A percentile compares a stretch with the other conserved stretches of the same genome.
These are phyloP conservation scores for Trebouxia sp. DNA, from an alignment of 139 green algal genomes.

Conservation along the genomic window DNA sequence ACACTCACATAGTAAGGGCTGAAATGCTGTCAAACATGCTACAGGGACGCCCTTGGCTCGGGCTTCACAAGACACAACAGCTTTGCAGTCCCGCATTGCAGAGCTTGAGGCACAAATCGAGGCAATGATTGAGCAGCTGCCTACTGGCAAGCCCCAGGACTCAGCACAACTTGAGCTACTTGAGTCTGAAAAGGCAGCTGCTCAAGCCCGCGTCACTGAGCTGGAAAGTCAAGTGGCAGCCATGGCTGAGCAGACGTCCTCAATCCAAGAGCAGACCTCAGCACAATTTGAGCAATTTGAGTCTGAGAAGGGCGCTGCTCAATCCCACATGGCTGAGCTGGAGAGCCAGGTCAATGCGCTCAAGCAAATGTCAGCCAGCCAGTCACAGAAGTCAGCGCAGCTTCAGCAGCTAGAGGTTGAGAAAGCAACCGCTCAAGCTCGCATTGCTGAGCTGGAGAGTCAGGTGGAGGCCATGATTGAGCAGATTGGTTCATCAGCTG, in stretches of 20 bases:
- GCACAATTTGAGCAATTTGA: background rate
- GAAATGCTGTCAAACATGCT: too few relatives aligned
- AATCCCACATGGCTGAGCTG: conserved; percentile 15
- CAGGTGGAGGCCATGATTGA: conserved; percentile 26
- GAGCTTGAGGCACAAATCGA: conserved; percentile 13
- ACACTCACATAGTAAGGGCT: too few relatives aligned
- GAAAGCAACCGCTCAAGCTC: background rate
- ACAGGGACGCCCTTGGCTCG: too few relatives aligned
- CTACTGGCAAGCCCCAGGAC: background rate
- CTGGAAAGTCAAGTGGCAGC: too few relatives aligned
- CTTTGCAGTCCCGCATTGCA: background rate
- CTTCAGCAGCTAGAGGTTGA: background rate
- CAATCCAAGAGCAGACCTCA: too few relatives aligned
- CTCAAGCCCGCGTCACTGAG: background rate
- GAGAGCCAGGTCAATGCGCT: too few relatives aligned
- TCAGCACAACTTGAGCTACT: background rate
- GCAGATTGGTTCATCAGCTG: conserved; percentile 22
- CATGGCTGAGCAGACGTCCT: too few relatives aligned
- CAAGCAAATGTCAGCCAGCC: too few relatives aligned
- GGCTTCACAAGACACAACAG: background rate
- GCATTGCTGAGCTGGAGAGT: background rate
- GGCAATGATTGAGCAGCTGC: conserved; percentile 18
- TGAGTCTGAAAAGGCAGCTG: too few relatives aligned
- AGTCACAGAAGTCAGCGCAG: too few relatives aligned
- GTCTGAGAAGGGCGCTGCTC: background rate